Evolutionary conservation across 1,284 basidiomycete genomes (phyloP).

Genomic region (Singerocomus inundabilis): DNA sequence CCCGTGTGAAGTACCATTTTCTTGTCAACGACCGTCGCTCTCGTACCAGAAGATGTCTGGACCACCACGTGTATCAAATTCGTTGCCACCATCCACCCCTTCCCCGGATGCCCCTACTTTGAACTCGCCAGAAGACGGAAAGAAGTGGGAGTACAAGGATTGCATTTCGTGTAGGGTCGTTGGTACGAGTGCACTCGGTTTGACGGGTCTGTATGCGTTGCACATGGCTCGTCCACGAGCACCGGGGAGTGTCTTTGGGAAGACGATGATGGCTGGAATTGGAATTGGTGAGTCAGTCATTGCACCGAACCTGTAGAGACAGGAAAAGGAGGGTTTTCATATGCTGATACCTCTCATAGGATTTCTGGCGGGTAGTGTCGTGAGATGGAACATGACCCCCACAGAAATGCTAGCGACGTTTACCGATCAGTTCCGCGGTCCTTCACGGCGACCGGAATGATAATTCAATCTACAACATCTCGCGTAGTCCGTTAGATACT

Average conservation of each 20-base stretch:
- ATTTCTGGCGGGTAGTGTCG: conserved; percentile 30
- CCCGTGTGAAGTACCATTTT: background rate
- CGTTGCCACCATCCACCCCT: background rate
- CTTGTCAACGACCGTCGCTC: background rate
- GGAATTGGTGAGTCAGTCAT: conserved; percentile 45
- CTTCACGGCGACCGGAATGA: conserved; percentile 1
- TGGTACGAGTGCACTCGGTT: conserved; percentile 47
- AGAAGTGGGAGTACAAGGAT: conserved; percentile 35
- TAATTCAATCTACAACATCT: conserved; percentile 4
- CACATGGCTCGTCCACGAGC: conserved; percentile 46
- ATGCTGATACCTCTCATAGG: conserved; percentile 21
- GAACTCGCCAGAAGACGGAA: conserved; percentile 5
- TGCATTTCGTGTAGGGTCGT: conserved; percentile 53
- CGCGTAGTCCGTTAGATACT: conserved; percentile 5
- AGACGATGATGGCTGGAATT: conserved; percentile 45
- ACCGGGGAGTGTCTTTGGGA: conserved; percentile 46
- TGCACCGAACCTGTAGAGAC: background rate
- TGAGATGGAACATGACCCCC: conserved; percentile 34
- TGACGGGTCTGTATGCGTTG: conserved; percentile 51
- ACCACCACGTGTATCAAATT: conserved; percentile 12
- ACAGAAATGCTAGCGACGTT: conserved; percentile 24
- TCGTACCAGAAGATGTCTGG: conserved; percentile 14
- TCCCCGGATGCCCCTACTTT: background rate
- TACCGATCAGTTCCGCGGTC: conserved; percentile 10
- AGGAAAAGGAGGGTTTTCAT: background rate